These are phyloP conservation scores for Penicillium cataractarum DNA, from an alignment of 495 filamentous ascomycete species.

Conservation along the genomic window DNA sequence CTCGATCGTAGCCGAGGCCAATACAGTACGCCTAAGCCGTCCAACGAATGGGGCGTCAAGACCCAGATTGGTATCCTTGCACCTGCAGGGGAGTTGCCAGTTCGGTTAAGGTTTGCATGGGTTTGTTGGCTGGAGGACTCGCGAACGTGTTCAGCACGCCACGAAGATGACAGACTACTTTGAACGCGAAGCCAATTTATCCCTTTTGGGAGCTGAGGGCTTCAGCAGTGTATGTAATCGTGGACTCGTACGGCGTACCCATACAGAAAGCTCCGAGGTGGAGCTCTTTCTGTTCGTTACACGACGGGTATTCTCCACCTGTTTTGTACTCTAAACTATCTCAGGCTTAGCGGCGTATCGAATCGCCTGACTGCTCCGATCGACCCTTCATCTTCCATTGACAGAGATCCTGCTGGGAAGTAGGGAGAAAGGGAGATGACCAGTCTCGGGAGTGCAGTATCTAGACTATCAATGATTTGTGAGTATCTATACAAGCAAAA, in stretches of 20 bases:
- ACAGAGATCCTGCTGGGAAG: conserved; percentile 13
- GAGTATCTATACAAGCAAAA: not conserved
- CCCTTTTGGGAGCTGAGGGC: conserved; percentile 18
- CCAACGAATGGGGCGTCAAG: conserved; percentile 3
- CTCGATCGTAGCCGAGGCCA: conserved; percentile 23
- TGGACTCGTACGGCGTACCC: conserved; percentile 3
- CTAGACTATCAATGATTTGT: not conserved
- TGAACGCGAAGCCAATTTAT: conserved; percentile 20
- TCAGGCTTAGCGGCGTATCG: conserved; percentile 27
- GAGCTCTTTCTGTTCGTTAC: conserved; percentile 23
- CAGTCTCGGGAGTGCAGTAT: not conserved
- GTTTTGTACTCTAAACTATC: conserved; percentile 23
- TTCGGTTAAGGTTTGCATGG: not conserved
- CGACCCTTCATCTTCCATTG: conserved; percentile 13
- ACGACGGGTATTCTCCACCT: conserved; percentile 34
- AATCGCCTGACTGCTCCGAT: conserved; percentile 26
- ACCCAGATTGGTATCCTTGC: conserved; percentile 14
- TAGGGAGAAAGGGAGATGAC: not conserved
- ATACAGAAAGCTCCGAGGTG: conserved; percentile 24
- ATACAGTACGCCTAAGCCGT: conserved; percentile 14
- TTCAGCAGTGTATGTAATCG: not conserved
- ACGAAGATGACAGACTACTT: not conserved
- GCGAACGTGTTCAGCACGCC: conserved; percentile 4
- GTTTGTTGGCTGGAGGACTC: not conserved
- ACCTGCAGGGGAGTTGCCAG: conserved; percentile 13